These are phyloP conservation scores for Cairneyella variabilis DNA, from an alignment of 495 filamentous ascomycete genomes.

Conservation along the genomic window DNA sequence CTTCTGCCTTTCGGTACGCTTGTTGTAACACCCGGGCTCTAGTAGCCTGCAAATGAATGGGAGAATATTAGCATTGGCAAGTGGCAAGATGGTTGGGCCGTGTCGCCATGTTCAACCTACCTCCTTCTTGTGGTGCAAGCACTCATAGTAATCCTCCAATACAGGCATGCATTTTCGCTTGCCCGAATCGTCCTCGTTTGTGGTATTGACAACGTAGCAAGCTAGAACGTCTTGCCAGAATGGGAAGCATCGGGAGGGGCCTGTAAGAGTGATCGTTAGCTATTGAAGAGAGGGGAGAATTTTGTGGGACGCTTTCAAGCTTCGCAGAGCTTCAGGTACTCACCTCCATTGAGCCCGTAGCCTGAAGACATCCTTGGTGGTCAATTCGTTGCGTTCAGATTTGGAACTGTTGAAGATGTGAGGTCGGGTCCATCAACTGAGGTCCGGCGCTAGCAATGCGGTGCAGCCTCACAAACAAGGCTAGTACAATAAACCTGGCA, in stretches of 20 bases:
- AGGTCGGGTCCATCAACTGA: constrained; percentile 5
- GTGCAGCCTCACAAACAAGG: constrained; percentile 11
- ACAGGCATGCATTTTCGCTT: constrained; percentile 88
- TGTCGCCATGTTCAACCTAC: constrained; percentile 46
- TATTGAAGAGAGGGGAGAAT: constrained; percentile 8
- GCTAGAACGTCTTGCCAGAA: constrained; percentile 96
- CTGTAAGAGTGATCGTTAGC: constrained; percentile 39
- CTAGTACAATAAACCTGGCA: constrained; percentile 7
- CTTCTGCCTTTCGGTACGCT: constrained; percentile 81
- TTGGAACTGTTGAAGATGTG: constrained; percentile 19
- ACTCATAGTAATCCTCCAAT: constrained; percentile 97
- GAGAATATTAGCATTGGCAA: no score
- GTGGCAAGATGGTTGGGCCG: no score
- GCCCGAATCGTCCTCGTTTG: constrained; percentile 66
- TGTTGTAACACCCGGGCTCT: constrained; percentile 75
- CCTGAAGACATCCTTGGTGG: constrained; percentile 71
- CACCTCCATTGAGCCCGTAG: constrained; percentile 77
- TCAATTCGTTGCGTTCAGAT: constrained; percentile 19
- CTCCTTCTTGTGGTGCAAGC: constrained; percentile 97
- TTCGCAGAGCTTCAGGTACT: constrained; percentile 23
- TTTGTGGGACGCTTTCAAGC: not conserved
- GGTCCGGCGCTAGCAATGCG: constrained; percentile 1
- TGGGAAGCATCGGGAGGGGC: constrained; percentile 88
- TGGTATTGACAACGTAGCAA: constrained; percentile 84
- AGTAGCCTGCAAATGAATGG: constrained; percentile 58